Conservation (phyloP, 164 flowering plant species). For the Tetracentron sinense region DNA sequence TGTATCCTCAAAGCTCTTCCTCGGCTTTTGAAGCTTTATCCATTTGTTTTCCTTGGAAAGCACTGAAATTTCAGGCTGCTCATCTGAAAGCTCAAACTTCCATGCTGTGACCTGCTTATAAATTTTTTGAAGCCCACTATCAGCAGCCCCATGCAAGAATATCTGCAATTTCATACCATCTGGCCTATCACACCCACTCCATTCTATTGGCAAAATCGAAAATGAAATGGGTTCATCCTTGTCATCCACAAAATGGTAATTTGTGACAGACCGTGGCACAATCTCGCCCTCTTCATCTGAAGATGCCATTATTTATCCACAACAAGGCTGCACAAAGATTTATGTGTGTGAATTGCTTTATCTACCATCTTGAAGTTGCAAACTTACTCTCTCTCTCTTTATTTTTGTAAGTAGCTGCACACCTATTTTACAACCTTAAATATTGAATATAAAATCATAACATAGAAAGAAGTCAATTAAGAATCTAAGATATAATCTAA, state of each 20-base stretch:
- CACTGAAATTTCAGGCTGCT: conserved; percentile 54
- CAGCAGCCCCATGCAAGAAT: conserved; percentile 43
- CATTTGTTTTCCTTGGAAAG: conserved; percentile 53
- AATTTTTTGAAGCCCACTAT: conserved; percentile 44
- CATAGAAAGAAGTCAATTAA: too few species aligned
- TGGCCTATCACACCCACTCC: conserved; percentile 24
- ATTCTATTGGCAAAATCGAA: conserved; percentile 47
- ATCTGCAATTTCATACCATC: conserved; percentile 15
- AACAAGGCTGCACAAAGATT: neutral
- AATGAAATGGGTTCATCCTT: conserved; percentile 37
- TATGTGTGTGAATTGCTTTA: too few species aligned
- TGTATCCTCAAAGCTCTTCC: conserved; percentile 49
- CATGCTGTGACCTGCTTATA: conserved; percentile 62
- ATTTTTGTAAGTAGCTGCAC: too few species aligned
- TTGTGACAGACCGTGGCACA: conserved; percentile 32
- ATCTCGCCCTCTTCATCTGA: conserved; percentile 65
- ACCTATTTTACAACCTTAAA: too few species aligned
- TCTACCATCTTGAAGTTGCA: too few species aligned
- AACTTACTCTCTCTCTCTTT: too few species aligned
- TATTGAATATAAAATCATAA: too few species aligned
- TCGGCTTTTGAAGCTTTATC: conserved; percentile 69
- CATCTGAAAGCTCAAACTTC: conserved; percentile 55
- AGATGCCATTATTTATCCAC: conserved; percentile 34
- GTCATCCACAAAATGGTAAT: conserved; percentile 40
- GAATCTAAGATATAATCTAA: too few species aligned